These are phyloP conservation scores for Suillus subaureus DNA, from an alignment of 768 basidiomycete genomes.

Conservation along the genomic window DNA sequence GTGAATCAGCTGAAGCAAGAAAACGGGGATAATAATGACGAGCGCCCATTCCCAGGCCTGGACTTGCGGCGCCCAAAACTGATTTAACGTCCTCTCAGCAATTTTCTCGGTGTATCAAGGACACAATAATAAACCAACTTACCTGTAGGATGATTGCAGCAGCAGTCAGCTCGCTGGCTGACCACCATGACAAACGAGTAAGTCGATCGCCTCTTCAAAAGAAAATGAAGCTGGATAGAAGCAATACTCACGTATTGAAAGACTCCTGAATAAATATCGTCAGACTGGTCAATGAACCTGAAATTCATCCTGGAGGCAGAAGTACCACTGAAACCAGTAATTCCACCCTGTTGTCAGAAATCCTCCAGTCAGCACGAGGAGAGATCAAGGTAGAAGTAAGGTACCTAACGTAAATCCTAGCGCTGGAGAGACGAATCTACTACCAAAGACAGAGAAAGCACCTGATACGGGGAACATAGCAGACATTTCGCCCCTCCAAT, in stretches of 20 bases:
- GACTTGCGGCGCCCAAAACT: constrained; percentile 50
- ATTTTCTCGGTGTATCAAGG: not conserved
- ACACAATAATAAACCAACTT: constrained; percentile 4
- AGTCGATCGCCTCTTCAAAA: constrained; percentile 8
- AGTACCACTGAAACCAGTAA: constrained; percentile 55
- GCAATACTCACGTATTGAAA: constrained; percentile 39
- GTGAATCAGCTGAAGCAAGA: constrained; percentile 55
- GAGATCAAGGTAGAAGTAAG: not conserved
- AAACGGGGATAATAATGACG: constrained; percentile 54
- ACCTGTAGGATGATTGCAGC: constrained; percentile 55
- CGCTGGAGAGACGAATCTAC: constrained; percentile 60
- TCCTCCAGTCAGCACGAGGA: not conserved
- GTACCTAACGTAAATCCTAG: constrained; percentile 60
- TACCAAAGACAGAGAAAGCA: constrained; percentile 59
- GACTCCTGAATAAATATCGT: constrained; percentile 27
- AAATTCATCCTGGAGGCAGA: not conserved
- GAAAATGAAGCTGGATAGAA: not conserved
- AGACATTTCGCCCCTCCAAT: constrained; percentile 63
- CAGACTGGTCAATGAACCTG: constrained; percentile 10
- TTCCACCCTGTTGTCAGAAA: constrained; percentile 46
- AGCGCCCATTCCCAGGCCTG: constrained; percentile 59
- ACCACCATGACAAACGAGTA: constrained; percentile 15
- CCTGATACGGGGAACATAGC: constrained; percentile 65
- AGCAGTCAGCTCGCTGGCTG: constrained; percentile 61
- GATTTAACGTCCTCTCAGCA: not conserved